Evolutionary conservation across 177 flowering plant genomes (phyloP).

Genomic region (Tripterygium wilfordii): DNA sequence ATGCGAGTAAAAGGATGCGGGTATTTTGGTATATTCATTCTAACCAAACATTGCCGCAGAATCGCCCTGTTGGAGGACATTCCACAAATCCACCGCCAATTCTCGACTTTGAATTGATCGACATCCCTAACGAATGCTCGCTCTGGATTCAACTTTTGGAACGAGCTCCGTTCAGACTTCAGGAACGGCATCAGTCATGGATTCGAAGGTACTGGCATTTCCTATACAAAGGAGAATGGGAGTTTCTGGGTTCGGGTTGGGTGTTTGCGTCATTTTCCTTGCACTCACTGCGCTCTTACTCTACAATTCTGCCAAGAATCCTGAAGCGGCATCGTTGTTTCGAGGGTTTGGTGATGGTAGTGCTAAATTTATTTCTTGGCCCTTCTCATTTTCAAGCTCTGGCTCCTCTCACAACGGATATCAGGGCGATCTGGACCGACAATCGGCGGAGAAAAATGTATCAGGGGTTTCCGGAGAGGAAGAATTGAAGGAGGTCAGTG

Average conservation of each 20-base stretch:
- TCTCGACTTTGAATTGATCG: no score
- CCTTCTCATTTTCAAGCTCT: slow-evolving; percentile 19
- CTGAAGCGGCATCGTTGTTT: slow-evolving; percentile 19
- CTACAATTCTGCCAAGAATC: slow-evolving; percentile 17
- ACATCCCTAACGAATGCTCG: no score
- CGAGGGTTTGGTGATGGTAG: slow-evolving; percentile 19
- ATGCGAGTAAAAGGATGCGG: no score
- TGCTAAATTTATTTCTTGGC: slow-evolving; percentile 23
- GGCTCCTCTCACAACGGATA: background rate
- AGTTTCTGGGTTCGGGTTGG: slow-evolving; percentile 42
- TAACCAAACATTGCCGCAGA: no score
- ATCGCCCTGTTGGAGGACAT: no score
- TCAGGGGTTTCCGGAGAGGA: slow-evolving; percentile 5
- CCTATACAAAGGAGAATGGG: slow-evolving; percentile 43
- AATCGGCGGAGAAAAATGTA: slow-evolving; percentile 7
- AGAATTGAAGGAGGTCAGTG: slow-evolving; percentile 4
- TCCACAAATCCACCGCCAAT: no score
- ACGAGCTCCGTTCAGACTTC: no score
- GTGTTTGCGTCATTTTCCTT: slow-evolving; percentile 32
- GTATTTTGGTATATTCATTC: no score
- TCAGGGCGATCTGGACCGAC: no score
- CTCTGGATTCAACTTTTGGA: no score
- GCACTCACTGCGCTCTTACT: slow-evolving; percentile 23
- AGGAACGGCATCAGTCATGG: no score
- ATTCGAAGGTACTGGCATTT: slow-evolving; percentile 23